phyloP scores from a whole-genome alignment of 2,329 filamentous ascomycete genomes.

The Aureobasidium sp. region DNA sequence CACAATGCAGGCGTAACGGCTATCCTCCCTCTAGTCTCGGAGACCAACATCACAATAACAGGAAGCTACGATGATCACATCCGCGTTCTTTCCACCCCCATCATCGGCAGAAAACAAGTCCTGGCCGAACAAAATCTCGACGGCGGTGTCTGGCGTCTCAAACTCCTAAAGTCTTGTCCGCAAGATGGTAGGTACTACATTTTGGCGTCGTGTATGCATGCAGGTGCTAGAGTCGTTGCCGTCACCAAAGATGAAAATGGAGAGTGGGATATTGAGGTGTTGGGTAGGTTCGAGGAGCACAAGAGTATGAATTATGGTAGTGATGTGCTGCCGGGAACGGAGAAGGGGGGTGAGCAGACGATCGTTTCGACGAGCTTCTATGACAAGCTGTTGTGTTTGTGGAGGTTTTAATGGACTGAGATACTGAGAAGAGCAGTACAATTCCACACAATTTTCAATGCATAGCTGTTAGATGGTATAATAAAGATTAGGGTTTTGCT shows the following conservation, averaged over 20 bases:
- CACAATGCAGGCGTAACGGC: slow-evolving; percentile 83
- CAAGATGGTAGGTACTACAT: slow-evolving; percentile 37
- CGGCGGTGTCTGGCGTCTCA: slow-evolving; percentile 83
- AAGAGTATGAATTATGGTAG: slow-evolving; percentile 93
- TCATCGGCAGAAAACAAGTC: slow-evolving; percentile 37
- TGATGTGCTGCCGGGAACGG: slow-evolving; percentile 48
- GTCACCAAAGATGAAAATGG: slow-evolving; percentile 30
- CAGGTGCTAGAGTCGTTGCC: slow-evolving; percentile 60
- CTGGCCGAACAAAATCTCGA: slow-evolving; percentile 59
- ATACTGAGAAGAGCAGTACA: neutral
- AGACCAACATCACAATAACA: slow-evolving; percentile 58
- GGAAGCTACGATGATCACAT: slow-evolving; percentile 88
- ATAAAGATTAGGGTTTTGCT: slow-evolving; percentile 7
- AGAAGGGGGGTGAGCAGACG: slow-evolving; percentile 24
- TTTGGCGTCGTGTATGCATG: slow-evolving; percentile 93
- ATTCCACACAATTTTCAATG: neutral
- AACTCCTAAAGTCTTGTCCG: slow-evolving; percentile 41
- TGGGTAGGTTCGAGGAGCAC: slow-evolving; percentile 73
- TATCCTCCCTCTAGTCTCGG: slow-evolving; percentile 58
- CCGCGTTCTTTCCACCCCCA: slow-evolving; percentile 50
- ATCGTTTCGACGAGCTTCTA: slow-evolving; percentile 72
- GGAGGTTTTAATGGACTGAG: no score
- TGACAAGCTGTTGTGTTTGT: slow-evolving; percentile 61
- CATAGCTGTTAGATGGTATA: neutral
- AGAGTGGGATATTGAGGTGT: slow-evolving; percentile 54